Evolutionary conservation across 2,329 filamentous ascomycete genomes (phyloP), one percentile per base, ranked within the genome.

Genomic region (Gremmenia infestans): DNA sequence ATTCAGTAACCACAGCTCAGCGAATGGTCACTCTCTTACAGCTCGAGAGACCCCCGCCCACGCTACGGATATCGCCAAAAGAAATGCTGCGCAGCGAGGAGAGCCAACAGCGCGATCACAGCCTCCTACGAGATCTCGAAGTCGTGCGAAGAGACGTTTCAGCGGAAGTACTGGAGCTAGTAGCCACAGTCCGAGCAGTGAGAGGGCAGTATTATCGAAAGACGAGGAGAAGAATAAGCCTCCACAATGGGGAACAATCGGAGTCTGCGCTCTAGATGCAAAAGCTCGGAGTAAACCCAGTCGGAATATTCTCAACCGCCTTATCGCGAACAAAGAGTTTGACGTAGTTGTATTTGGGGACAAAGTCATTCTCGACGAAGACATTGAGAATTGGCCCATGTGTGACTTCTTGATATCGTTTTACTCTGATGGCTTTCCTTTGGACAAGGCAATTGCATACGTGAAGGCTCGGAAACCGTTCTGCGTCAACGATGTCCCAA

Each of bases 291-390:
- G 92, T 78, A 97, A 97, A 73, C 94, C 94, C 1, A 97, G 93
- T 69, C 83, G 95, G 63, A 97, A 96, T 68, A 99, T 99, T 64
- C 76, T 99, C 57, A 97, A 96, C 68, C 85, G 92, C 50, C 79
- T 99, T 19, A 93, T 97, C 62, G 85, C 89, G 36, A 92, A 95
- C 63, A 84, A 87, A 50, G 93, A 97, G 65, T 97, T 99, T 68
- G 93, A 99, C 67, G 92, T 97, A 23, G 87, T 96, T 59, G 93
- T 99, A 12, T 99, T 99, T 75, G 95, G 94, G 48, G 94, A 99
- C 76, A 99, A 99, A 74, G 93, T 97, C 45, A 99, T 99, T 64
- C 79, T 99, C 37, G 94, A 99, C 68, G 94, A 99, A 81, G 89
- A 89, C 60, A 88, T 97, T 54, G 91, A 96, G 73, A 96, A 97